Evolutionary conservation across 768 basidiomycete species (phyloP).

Genomic region (Amanita fuliginea): DNA sequence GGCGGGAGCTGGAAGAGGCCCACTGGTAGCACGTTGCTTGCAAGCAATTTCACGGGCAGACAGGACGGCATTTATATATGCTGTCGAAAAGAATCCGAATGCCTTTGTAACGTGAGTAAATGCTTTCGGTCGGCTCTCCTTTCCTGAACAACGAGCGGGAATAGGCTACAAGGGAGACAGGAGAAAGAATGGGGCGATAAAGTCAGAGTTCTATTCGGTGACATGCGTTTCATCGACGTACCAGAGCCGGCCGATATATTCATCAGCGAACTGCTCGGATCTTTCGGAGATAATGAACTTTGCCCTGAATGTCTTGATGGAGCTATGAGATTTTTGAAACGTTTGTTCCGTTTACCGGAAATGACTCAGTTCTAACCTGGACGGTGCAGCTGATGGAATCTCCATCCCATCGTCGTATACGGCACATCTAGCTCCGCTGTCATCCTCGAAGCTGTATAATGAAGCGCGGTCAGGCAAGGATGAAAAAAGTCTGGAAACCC

Average conservation of each 20-base stretch:
- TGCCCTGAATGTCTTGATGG: constrained; percentile 98
- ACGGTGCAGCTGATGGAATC: constrained; percentile 67
- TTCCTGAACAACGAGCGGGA: constrained; percentile 3
- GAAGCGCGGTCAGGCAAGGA: constrained; percentile 63
- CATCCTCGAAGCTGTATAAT: constrained; percentile 85
- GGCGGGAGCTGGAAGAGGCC: constrained; percentile 92
- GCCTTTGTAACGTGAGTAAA: constrained; percentile 83
- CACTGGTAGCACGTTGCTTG: constrained; percentile 79
- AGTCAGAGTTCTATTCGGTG: constrained; percentile 83
- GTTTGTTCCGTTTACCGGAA: constrained; percentile 30
- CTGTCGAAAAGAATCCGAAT: constrained; percentile 94
- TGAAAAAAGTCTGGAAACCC: constrained; percentile 77
- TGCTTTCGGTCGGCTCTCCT: constrained; percentile 3
- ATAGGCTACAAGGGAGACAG: constrained; percentile 76
- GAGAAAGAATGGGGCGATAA: constrained; percentile 71
- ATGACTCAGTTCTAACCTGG: background rate
- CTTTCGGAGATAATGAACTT: constrained; percentile 97
- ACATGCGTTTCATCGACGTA: constrained; percentile 79
- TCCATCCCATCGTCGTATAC: constrained; percentile 97
- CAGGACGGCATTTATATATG: constrained; percentile 60
- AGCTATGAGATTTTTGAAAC: constrained; percentile 85
- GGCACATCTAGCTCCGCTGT: constrained; percentile 87
- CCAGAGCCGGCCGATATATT: constrained; percentile 89
- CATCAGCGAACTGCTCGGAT: constrained; percentile 91
- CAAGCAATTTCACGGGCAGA: constrained; percentile 60